Base-by-base conservation (phyloP, 495 filamentous ascomycete species). In the Aspergillus nanangensis region DNA sequence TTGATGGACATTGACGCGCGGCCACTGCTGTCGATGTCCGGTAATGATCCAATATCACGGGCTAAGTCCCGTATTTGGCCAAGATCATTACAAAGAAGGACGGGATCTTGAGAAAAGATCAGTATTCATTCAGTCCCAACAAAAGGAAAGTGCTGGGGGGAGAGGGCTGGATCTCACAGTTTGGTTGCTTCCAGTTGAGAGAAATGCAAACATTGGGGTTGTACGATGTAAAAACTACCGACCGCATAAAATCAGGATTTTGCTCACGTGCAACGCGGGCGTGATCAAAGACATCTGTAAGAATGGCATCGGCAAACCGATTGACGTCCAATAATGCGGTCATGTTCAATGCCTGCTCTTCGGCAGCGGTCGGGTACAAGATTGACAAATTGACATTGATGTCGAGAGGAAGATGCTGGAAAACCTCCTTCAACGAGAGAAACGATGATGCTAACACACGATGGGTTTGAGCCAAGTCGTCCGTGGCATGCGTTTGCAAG, bases 171-270 rank as follows among this genome's bases (percentile, higher is more conserved):
- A 9, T 65, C 80, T 70, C 65, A 88, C 85, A 98, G 53, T 97
- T 98, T 9, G 93, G 93, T 62, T 98, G 93, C 65, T 98, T 98
- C 94, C 94, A 98, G 62, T 97, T 97, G 41, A 98, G 57, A 3
- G 91, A 89, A 27, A 87, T 90, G 63, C 93, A 98, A 22, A 97
- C 79, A 53, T 84, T 86, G 9, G 85, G 71, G 60, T 96, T 96
- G 51, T 89, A 94, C 5, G 87, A 90, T 47, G 87, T 91, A 62
- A 97, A 96, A 18, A 97, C 88, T 33, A 98, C 83, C 8, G 84
- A 90, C 15, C 90, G 75, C 60, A 90, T 84, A 17, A 80, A 77
- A 51, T 84, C 79, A 2, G 82, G 81, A 21, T 76, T 75, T 46
- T 70, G 69, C 22, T 89, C 84, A 41, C 90, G 77, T 42, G 92